Evolutionary conservation across 176 grass and related monocot genomes (phyloP), one percentile per base, ranked within the genome.

Genomic region (Puccinellia tenuiflora): DNA sequence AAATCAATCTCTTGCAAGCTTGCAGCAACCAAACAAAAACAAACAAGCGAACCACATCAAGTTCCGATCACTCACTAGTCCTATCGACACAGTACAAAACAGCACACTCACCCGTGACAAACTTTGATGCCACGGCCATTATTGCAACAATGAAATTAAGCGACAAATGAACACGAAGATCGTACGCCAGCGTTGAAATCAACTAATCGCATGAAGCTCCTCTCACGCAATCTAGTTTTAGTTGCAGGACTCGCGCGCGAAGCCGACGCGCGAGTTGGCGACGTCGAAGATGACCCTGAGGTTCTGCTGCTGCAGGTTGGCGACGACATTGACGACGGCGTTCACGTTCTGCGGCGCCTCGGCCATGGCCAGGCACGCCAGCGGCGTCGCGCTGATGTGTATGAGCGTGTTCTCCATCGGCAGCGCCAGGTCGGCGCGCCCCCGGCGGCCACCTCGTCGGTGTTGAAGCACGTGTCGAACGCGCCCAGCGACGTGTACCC

Each of bases 281-380:
- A 76, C 72, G 85, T 98, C 96, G 85, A 98, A 83, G 35, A 98
- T 85, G 39, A 98, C 87, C 53, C 96, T 78, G 50, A 87, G 21
- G 86, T 93, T 98, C 86, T 98, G 96, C 88, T 98, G 96, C 86
- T 98, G 96, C 79, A 98, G 88, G 86, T 91, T 98, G 73, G 96
- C 96, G 25, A 98, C n/a, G 45, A 98, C 90, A 84, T 98, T 93
- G 48, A 98, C 92, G 35, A 95, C 90, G 75, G 79, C 17, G 91
- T 98, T 95, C 0, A 98, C 89, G 83, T 95, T 95, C 68, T 52
- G 79, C 83, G 96, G 96, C 56, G 90, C 90, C 79, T 91, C 96
- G 10, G 96, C 96, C 96, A 98, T 98, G 61, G 96, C 90, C 16
- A 98, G 83, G 86, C 96, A 98, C 0, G 92, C 92, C 11, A 98